Evolutionary conservation across 1,284 basidiomycete genomes (phyloP).

Genomic region (Hypsizygus ulmarius): DNA sequence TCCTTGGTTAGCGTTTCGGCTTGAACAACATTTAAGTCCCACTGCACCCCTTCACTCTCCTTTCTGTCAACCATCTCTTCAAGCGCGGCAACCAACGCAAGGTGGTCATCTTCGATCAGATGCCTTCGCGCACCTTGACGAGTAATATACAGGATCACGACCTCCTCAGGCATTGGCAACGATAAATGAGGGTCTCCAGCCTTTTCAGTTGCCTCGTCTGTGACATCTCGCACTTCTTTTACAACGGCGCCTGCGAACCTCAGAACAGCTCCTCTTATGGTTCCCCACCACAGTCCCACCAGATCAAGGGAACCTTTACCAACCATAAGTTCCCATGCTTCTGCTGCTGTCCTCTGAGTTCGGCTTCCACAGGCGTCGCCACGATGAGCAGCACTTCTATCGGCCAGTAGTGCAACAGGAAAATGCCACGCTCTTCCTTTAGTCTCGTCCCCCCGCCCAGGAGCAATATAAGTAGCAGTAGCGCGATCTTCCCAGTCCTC

Average conservation of each 20-base stretch:
- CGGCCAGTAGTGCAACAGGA: conserved; percentile 61
- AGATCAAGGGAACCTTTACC: conserved; percentile 30
- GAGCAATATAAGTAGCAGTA: conserved; percentile 31
- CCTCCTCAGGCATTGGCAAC: conserved; percentile 40
- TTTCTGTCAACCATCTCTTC: conserved; percentile 51
- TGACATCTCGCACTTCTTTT: conserved; percentile 9
- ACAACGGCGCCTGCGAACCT: conserved; percentile 55
- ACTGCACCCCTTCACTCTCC: conserved; percentile 36
- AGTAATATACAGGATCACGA: conserved; percentile 76
- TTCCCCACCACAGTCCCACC: conserved; percentile 67
- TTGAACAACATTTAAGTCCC: conserved; percentile 60
- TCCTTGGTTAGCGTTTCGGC: conserved; percentile 71
- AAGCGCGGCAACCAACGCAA: conserved; percentile 54
- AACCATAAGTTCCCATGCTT: conserved; percentile 55
- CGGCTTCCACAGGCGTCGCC: conserved; percentile 56
- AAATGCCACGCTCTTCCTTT: conserved; percentile 41
- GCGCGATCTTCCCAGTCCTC: conserved; percentile 71
- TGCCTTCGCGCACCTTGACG: conserved; percentile 58
- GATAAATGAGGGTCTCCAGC: conserved; percentile 5
- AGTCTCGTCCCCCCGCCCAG: background rate
- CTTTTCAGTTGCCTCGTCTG: conserved; percentile 17
- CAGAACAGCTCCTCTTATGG: conserved; percentile 57
- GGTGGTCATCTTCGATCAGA: conserved; percentile 60
- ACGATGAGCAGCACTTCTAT: conserved; percentile 73
- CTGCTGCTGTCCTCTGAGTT: conserved; percentile 68